These are phyloP conservation scores for Beverwykella pulmonaria DNA, from an alignment of 495 filamentous ascomycete species.

Conservation along the genomic window DNA sequence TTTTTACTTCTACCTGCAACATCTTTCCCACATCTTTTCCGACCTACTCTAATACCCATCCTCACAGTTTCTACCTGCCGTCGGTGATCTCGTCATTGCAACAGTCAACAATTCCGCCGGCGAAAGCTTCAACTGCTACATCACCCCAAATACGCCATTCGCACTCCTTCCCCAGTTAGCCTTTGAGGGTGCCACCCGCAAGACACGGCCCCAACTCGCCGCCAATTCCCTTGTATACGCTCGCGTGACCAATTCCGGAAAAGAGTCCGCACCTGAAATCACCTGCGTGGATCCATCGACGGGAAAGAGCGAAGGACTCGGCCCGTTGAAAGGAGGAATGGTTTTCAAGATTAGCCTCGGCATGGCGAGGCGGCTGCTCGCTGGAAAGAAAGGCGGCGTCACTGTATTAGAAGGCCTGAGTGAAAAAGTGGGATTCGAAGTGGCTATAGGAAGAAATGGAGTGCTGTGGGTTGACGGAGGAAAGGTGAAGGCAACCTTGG, in stretches of 20 bases:
- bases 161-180: conserved; percentile 82
- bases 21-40: no score
- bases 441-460: conserved; percentile 92
- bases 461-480: conserved; percentile 84
- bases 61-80: conserved; percentile 71
- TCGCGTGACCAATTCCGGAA: conserved; percentile 70
- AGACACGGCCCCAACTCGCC: conserved; percentile 78
- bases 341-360: conserved; percentile 77
- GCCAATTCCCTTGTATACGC: conserved; percentile 83
- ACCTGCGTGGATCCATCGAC: conserved; percentile 84
- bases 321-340: conserved; percentile 85
- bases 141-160: conserved; percentile 70
- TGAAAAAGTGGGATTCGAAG: conserved; percentile 79
- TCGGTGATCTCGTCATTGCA: conserved; percentile 81
- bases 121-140: conserved; percentile 75
- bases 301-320: conserved; percentile 86
- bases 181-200: conserved; percentile 89
- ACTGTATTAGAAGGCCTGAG: conserved; percentile 78
- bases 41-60: not conserved
- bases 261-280: conserved; percentile 84
- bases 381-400: conserved; percentile 66
- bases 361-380: conserved; percentile 76
- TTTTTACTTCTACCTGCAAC: not conserved
- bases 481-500: conserved; percentile 66
- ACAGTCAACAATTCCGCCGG: conserved; percentile 72